phyloP scores from a whole-genome alignment of 2,329 filamentous ascomycete genomes.

The Simplicillium sp. region DNA sequence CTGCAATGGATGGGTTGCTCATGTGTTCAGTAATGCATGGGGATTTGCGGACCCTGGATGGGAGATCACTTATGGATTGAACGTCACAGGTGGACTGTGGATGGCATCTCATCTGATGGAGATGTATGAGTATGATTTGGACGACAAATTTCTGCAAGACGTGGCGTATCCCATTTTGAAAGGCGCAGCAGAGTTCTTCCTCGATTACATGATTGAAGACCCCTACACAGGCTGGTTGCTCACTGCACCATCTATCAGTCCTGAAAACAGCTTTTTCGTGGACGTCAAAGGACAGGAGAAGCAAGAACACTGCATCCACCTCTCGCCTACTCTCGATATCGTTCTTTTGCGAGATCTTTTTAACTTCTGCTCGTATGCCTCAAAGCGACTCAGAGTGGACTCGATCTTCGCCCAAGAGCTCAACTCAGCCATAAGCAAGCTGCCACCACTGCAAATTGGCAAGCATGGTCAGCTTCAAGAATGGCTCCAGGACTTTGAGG shows the following conservation, averaged over 20 bases:
- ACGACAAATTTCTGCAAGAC: neutral
- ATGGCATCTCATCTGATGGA: constrained; percentile 5
- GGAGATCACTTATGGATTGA: constrained; percentile 5
- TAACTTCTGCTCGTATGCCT: constrained; percentile 2
- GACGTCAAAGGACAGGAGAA: neutral
- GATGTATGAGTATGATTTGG: constrained; percentile 5
- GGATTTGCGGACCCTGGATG: constrained; percentile 6
- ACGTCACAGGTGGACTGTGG: constrained; percentile 6
- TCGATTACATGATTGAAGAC: constrained; percentile 8
- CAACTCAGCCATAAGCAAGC: neutral
- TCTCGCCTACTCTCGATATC: constrained; percentile 5
- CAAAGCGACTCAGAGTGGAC: neutral
- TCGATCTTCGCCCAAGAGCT: neutral
- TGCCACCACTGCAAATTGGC: constrained; percentile 6
- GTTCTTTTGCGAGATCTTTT: constrained; percentile 6
- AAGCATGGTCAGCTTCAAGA: constrained; percentile 7
- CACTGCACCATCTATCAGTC: constrained; percentile 5
- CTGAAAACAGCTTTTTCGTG: constrained; percentile 7
- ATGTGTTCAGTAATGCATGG: constrained; percentile 7
- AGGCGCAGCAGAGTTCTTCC: constrained; percentile 3
- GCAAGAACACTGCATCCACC: constrained; percentile 2
- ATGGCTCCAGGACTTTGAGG: constrained; percentile 6
- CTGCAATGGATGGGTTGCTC: constrained; percentile 5
- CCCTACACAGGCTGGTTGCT: constrained; percentile 5
- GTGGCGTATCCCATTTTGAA: constrained; percentile 1